Evolutionary conservation across 2,329 filamentous ascomycete species (phyloP), one percentile per base, ranked within the genome.

Genomic region (Pyrenophora graminea): DNA sequence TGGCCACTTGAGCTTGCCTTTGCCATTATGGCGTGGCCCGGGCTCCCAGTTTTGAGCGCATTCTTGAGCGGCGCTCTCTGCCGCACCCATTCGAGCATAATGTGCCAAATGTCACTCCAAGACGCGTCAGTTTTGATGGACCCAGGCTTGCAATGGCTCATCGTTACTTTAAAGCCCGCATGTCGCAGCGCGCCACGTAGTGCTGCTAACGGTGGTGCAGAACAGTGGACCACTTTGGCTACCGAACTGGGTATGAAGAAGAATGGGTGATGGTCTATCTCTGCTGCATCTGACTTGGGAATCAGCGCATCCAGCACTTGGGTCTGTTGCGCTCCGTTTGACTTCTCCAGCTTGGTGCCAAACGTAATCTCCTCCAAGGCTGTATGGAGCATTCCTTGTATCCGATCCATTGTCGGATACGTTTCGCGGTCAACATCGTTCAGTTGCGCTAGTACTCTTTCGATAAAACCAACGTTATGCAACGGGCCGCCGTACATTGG

Each of bases 401-500:
- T 87, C 45, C 94, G 84, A 12, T 85, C 81, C 23, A 86, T 84
- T 0, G 94, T 99, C 33, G 85, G 85, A 68, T 99, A 99, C 0
- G 86, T 82, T 0, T 85, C 79, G 21, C 80, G 80, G 40, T 91
- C 84, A 1, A 85, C 83, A 3, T 79, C 75, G 1, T 90, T 85
- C 7, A 96, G 80, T 50, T 87, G 82, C 37, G 85, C 82, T 13
- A 99, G 80, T 19, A 99, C 85, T 48, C 83, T 84, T 66, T 89
- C 83, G 55, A 99, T 85, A 67, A 97, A 99, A 2, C 85, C 83
- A 6, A 85, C 82, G 38, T 91, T 91, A 74, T 99, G 94, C 7
- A 99, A 78, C 17, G 88, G 89, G 1, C 94, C 94, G 30, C 85
- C 92, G 77, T 92, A 99, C 93, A 99, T 97, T 0, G 94, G 94